Base-by-base conservation (phyloP, 768 basidiomycete species). In the Clavaria fumosa region DNA sequence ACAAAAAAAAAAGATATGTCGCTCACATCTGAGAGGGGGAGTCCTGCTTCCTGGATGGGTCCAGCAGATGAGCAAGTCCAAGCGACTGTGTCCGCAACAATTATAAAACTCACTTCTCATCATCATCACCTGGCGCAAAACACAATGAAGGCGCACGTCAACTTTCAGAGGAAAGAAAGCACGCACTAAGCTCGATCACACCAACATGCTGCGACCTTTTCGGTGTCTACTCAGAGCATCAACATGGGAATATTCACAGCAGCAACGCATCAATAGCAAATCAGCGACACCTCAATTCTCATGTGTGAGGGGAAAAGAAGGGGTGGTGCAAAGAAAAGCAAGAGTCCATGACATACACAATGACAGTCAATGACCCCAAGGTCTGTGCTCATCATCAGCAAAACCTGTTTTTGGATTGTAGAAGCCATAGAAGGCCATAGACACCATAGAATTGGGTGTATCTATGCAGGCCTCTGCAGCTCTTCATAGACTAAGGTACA, bases 151-250 rank as follows among this genome's bases (percentile, higher is more conserved):
- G 20, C n/a, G n/a, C n/a, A n/a, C n/a, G n/a, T n/a, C n/a, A n/a
- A n/a, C n/a, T 31, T 14, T 19, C n/a, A 34, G 28, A 17, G 23
- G 23, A 2, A 37, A 37, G 28, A 41, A 9, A 24, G n/a, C 7
- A 48, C 50, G n/a, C 37, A 55, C 51, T 53, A 32, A 58, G 55
- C 41, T 55, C 53, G 37, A 59, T 60, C 7, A 47, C 48, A 12
- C 38, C 31, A 35, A 46, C 48, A 18, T 43, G 49, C 7, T 45
- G 43, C 6, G 41, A 45, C 14, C 46, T 44, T 5, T 43, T 34
- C 17, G 43, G 38, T 9, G 26, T 28, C 26, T 28, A 28, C 9
- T 14, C 9, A 28, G 9, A 28, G 9, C 26, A 28, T 28, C 26
- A 28, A 9, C 26, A 9, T 9, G 9, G 9, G 9, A 28, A 14